Percentiles rank a stretch among this genome's conserved stretches.
Conservation (phyloP, 495 filamentous ascomycete species). For the Gamarada debralockiae region DNA sequence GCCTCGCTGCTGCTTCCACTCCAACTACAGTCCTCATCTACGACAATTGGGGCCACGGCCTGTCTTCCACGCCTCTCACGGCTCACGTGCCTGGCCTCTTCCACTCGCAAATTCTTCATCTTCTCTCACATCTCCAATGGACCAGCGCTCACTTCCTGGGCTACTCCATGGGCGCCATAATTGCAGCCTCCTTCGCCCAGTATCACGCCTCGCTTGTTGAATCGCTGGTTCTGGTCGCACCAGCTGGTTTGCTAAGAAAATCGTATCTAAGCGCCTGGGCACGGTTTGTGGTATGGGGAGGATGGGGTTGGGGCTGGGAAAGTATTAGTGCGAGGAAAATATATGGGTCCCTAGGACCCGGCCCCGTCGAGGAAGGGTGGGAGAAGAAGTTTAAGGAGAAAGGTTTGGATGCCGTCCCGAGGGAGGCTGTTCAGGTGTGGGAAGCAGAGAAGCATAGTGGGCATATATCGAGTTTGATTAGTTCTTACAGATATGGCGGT, state of each 20-base stretch:
- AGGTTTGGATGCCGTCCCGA: slow-evolving; percentile 36
- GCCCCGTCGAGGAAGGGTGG: slow-evolving; percentile 39
- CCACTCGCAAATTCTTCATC: slow-evolving; percentile 19
- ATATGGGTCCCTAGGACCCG: slow-evolving; percentile 33
- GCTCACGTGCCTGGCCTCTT: slow-evolving; percentile 24
- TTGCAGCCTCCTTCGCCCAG: slow-evolving; percentile 17
- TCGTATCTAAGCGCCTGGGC: slow-evolving; percentile 24
- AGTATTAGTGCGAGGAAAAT: not conserved
- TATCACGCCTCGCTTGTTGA: slow-evolving; percentile 18
- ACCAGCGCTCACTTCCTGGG: slow-evolving; percentile 25
- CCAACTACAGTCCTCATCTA: slow-evolving; percentile 19
- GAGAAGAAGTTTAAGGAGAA: slow-evolving; percentile 35
- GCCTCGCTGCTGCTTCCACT: slow-evolving; percentile 7
- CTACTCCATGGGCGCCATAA: slow-evolving; percentile 25
- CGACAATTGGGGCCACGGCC: slow-evolving; percentile 29
- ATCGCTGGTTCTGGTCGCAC: slow-evolving; percentile 24
- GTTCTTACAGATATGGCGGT: slow-evolving; percentile 38
- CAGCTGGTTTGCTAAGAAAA: slow-evolving; percentile 21
- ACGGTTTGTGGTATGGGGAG: slow-evolving; percentile 29
- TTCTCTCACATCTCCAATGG: slow-evolving; percentile 23
- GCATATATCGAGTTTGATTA: slow-evolving; percentile 38
- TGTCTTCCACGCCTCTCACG: slow-evolving; percentile 26
- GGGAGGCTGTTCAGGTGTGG: slow-evolving; percentile 41
- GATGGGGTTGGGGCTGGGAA: slow-evolving; percentile 6
- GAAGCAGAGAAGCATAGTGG: slow-evolving; percentile 38